A percentile compares a stretch with the other conserved stretches of the same genome.
phyloP scores from a whole-genome alignment of 441 rosid species.

The Syzygium malaccense region DNA sequence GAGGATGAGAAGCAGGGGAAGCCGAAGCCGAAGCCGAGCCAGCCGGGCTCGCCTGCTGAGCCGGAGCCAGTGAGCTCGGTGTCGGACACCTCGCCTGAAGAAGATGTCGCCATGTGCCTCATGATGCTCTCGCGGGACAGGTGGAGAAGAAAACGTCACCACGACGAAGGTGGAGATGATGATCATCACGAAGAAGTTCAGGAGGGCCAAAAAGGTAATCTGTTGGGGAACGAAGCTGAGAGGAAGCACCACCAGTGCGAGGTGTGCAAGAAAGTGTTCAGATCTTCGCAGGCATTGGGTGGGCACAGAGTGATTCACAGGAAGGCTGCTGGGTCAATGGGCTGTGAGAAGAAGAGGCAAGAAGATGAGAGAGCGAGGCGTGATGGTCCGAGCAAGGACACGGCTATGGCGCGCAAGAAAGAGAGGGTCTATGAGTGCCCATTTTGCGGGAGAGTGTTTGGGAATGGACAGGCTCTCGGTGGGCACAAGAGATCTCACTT shows the following conservation, averaged over 20 bases:
- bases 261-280: conserved; percentile 42
- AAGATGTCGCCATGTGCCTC: conserved; percentile 74
- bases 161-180: conserved; percentile 9
- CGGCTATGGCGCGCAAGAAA: neutral
- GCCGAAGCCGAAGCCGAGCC: conserved; percentile 19
- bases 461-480: conserved; percentile 45
- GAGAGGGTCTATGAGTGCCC: conserved; percentile 38
- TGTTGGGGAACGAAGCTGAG: conserved; percentile 5
- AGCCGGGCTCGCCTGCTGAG: conserved; percentile 21
- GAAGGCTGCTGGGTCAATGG: neutral
- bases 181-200: conserved; percentile 4
- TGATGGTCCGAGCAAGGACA: neutral
- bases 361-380: neutral
- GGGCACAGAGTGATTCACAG: conserved; percentile 31
- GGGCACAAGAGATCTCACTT: conserved; percentile 51
- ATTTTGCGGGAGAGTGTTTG: conserved; percentile 29
- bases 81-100: conserved; percentile 63
- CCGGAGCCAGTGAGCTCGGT: conserved; percentile 69
- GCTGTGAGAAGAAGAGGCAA: neutral
- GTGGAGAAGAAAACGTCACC: conserved; percentile 20
- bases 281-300: conserved; percentile 41
- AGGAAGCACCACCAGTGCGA: conserved; percentile 35
- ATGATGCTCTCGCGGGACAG: conserved; percentile 85
- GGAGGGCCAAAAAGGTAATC: conserved; percentile 6
- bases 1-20: conserved; percentile 22